Evolutionary conservation across 768 basidiomycete genomes (phyloP).

Genomic region (Auricularia cornea): DNA sequence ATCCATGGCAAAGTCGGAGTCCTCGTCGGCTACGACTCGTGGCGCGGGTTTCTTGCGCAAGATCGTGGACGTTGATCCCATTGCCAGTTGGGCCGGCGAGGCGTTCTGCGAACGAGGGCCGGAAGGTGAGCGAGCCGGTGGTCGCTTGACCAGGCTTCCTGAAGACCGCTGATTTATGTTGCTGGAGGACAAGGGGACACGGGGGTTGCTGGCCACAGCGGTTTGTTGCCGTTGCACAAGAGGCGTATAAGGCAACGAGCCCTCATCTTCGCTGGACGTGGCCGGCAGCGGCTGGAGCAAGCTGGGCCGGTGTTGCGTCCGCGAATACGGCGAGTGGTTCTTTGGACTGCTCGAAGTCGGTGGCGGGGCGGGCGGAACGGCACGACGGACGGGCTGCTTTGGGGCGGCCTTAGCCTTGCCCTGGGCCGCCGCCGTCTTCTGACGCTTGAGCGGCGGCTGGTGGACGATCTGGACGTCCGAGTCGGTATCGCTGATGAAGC

Average conservation of each 20-base stretch:
- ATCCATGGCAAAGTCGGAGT: background rate
- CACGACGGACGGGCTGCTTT: background rate
- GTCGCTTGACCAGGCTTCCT: too few relatives aligned
- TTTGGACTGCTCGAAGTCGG: background rate
- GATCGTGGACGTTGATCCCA: background rate
- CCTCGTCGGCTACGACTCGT: background rate
- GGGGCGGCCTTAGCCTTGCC: background rate
- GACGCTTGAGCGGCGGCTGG: background rate
- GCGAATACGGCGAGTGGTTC: too few relatives aligned
- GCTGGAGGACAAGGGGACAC: too few relatives aligned
- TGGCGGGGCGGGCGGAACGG: background rate
- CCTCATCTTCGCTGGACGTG: too few relatives aligned
- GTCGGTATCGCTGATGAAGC: background rate
- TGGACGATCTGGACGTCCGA: background rate
- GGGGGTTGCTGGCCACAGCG: too few relatives aligned
- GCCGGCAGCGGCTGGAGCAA: too few relatives aligned
- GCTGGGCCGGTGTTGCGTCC: too few relatives aligned
- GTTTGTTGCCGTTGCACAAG: too few relatives aligned
- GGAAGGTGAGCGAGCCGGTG: background rate
- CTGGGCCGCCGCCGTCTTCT: background rate
- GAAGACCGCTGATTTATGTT: too few relatives aligned
- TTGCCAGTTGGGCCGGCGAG: background rate
- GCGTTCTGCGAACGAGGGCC: background rate
- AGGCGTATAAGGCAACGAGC: too few relatives aligned
- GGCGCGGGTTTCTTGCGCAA: background rate